Conservation (phyloP, 768 basidiomycete species). For the Paxillus rubicundulus region DNA sequence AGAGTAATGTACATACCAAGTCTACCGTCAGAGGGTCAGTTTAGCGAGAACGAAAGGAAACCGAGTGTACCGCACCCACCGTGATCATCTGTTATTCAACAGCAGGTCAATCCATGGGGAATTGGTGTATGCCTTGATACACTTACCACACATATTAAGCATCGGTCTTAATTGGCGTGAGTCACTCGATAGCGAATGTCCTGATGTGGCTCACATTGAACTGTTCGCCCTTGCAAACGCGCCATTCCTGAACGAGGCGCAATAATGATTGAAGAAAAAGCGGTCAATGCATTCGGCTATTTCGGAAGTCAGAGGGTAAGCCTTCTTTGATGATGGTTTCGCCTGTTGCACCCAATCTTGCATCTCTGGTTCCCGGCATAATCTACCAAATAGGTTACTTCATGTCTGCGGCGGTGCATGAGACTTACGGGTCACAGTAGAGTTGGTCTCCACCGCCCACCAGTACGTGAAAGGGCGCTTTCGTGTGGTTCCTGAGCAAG, state of each 20-base stretch:
- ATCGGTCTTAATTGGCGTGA: slow-evolving; percentile 58
- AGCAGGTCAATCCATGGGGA: not conserved
- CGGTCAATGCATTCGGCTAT: slow-evolving; percentile 77
- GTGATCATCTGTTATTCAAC: slow-evolving; percentile 62
- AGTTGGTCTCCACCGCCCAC: slow-evolving; percentile 95
- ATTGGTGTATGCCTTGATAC: not conserved
- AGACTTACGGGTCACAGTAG: slow-evolving; percentile 72
- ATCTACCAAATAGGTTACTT: slow-evolving; percentile 34
- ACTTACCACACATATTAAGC: slow-evolving; percentile 81
- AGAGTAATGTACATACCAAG: slow-evolving; percentile 36
- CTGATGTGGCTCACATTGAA: slow-evolving; percentile 61
- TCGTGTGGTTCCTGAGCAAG: slow-evolving; percentile 77
- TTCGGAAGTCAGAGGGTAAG: slow-evolving; percentile 62
- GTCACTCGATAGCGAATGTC: not conserved
- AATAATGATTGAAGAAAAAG: slow-evolving; percentile 91
- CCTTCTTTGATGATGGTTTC: slow-evolving; percentile 58
- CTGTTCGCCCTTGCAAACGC: slow-evolving; percentile 91
- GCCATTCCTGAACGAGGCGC: slow-evolving; percentile 78
- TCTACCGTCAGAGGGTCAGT: slow-evolving; percentile 33
- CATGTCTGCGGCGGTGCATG: not conserved
- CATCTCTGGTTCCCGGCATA: slow-evolving; percentile 86
- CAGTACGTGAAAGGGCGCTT: slow-evolving; percentile 83
- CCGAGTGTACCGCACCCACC: slow-evolving; percentile 41
- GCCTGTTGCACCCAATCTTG: slow-evolving; percentile 76
- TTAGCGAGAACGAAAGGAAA: slow-evolving; percentile 6